Evolutionary conservation across 257 asterid genomes (phyloP).

Genomic region (Cynanchum wilfordii): DNA sequence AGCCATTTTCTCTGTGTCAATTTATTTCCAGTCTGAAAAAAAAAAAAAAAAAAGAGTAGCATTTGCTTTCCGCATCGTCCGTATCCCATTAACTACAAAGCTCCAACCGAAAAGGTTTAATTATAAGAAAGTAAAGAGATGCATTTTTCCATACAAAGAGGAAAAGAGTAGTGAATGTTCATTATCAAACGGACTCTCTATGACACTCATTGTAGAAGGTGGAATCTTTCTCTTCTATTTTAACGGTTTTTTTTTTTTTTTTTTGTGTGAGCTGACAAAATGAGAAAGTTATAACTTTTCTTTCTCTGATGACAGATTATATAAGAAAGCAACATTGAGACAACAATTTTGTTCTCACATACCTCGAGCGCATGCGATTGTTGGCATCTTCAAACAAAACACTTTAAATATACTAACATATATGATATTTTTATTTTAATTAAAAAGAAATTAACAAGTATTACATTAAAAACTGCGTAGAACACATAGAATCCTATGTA

Average conservation of each 20-base stretch:
- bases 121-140: background rate
- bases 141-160: background rate
- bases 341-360: background rate
- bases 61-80: background rate
- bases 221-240: background rate
- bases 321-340: background rate
- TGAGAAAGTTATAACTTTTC: background rate
- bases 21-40: background rate
- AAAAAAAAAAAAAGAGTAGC: background rate
- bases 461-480: background rate
- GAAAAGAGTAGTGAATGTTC: background rate
- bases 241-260: background rate
- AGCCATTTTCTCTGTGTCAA: background rate
- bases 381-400: background rate
- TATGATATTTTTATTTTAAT: no score
- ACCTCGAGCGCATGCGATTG: constrained; percentile 3
- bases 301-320: background rate
- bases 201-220: no score
- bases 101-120: background rate
- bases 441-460: no score
- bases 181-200: background rate
- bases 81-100: background rate
- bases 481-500: constrained; percentile 15
- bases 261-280: background rate
- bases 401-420: background rate